Evolutionary conservation across 257 asterid genomes (phyloP), one percentile per base, ranked within the genome.

Genomic region (Oldenlandia corymbosa): DNA sequence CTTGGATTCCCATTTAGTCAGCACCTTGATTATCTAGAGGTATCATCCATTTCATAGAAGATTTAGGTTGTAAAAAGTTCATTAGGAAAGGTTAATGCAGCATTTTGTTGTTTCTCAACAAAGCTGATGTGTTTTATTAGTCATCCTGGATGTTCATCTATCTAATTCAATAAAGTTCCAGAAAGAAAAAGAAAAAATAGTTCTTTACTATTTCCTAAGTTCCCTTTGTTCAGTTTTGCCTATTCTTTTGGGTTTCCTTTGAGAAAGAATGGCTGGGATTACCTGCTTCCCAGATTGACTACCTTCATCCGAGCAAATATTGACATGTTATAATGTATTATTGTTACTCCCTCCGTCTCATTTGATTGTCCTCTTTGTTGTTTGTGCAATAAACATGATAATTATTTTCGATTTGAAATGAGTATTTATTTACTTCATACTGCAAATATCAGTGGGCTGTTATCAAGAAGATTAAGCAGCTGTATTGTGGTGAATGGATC

Each of bases 141-240:
- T 17, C 68, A 49, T 49, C 37, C 36, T 48, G 34, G 68, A 48
- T 51, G 6, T 50, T 63, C 56, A 32, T 63, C 47, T 43, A 32
- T 63, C 47, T 34, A 48, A 36, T 48, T 50, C 67, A 62, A 62
- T 62, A 62, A 58, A 62, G 18, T 14, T 37, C 24, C 16, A 18
- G 36, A 32, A 42, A 34, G 20, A 9, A 5, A 20, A 42, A 53
- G 27, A 28, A 28, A n/a, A 27, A n/a, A 66, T 41, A 45, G 20
- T 11, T 68, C 48, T 27, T 49, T 37, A 24, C 13, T 53, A 2
- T 17, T 47, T 27, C 30, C n/a, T n/a, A n/a, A 42, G 7, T 11
- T 13, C 47, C 47, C 11, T n/a, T n/a, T n/a, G 10, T 42, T 42
- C 47, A 42, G 47, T 42, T 42, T 42, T 42, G 11, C 11, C 30